phyloP scores from a whole-genome alignment of 2,329 filamentous ascomycete species.

The Alternaria tenuissima region DNA sequence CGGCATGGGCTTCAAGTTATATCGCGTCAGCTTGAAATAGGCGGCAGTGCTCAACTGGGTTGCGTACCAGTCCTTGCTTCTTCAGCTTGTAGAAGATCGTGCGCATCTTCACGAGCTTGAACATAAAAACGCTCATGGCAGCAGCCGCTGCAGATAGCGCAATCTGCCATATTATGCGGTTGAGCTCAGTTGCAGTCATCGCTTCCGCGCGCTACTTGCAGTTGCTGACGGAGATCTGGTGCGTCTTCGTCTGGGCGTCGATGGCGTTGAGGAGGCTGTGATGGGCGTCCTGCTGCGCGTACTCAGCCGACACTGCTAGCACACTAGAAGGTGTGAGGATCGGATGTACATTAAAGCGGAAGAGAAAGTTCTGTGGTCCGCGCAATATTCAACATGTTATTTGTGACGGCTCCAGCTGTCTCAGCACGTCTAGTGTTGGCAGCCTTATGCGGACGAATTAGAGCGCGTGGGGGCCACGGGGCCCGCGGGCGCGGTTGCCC shows the following conservation, averaged over 20 bases:
- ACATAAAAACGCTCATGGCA: slow-evolving; percentile 1
- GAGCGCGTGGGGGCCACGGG: background rate
- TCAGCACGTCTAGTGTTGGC: background rate
- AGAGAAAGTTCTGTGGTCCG: no score
- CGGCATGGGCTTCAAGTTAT: slow-evolving; percentile 17
- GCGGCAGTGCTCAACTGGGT: no score
- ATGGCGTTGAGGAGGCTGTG: no score
- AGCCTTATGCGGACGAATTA: background rate
- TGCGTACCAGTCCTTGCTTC: slow-evolving; percentile 18
- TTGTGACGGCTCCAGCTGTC: background rate
- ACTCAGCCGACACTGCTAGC: fast-evolving
- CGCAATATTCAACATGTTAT: no score
- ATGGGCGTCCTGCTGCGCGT: no score
- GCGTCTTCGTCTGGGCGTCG: no score
- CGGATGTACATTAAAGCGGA: no score
- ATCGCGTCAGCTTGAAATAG: background rate
- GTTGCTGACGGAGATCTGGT: no score
- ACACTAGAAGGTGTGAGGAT: no score
- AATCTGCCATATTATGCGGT: background rate
- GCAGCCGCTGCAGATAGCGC: slow-evolving; percentile 7
- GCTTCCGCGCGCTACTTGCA: no score
- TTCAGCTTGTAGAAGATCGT: slow-evolving; percentile 19
- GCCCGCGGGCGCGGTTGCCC: background rate
- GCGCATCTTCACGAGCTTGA: slow-evolving; percentile 16
- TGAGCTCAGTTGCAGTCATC: no score